A percentile compares a stretch with the other conserved stretches of the same genome.
Evolutionary conservation across 2,329 filamentous ascomycete species (phyloP).

Genomic region (Phialophora macrospora): DNA sequence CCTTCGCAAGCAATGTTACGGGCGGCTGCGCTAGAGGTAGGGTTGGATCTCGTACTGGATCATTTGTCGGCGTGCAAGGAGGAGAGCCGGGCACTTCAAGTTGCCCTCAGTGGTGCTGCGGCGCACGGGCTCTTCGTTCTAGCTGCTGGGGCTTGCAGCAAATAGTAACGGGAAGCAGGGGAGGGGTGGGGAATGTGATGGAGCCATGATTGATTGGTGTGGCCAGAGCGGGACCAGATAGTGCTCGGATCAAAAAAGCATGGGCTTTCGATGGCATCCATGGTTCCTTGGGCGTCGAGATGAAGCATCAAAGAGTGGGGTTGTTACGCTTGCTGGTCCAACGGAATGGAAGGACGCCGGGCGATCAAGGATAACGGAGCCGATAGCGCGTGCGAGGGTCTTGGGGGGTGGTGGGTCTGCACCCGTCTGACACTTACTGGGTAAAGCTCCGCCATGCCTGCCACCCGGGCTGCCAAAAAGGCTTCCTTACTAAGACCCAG

Average conservation of each 20-base stretch:
- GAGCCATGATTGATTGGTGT: slow-evolving; percentile 17
- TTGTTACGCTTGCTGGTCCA: slow-evolving; percentile 5
- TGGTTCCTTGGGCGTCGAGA: slow-evolving; percentile 21
- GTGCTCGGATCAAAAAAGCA: slow-evolving; percentile 20
- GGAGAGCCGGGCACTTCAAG: slow-evolving; percentile 20
- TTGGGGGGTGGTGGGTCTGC: slow-evolving; percentile 12
- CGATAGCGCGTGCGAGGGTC: slow-evolving; percentile 9
- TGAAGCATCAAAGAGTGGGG: slow-evolving; percentile 18
- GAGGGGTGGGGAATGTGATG: neutral
- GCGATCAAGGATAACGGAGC: slow-evolving; percentile 21
- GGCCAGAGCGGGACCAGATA: slow-evolving; percentile 14
- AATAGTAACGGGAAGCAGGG: slow-evolving; percentile 5
- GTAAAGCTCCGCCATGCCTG: slow-evolving; percentile 15
- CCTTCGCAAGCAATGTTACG: slow-evolving; percentile 21
- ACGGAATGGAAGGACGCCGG: slow-evolving; percentile 5
- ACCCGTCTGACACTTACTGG: slow-evolving; percentile 17
- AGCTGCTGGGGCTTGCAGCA: slow-evolving; percentile 11
- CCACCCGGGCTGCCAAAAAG: slow-evolving; percentile 12
- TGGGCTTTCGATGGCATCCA: slow-evolving; percentile 16
- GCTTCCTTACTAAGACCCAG: slow-evolving; percentile 18
- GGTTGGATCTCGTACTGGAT: slow-evolving; percentile 24
- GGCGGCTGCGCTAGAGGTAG: slow-evolving; percentile 20
- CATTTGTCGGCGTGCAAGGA: slow-evolving; percentile 21
- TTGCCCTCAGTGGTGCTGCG: slow-evolving; percentile 17
- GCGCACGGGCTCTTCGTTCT: slow-evolving; percentile 18